Conservation (phyloP, 2,329 filamentous ascomycete species). For the Pseudogymnoascus sp. region DNA sequence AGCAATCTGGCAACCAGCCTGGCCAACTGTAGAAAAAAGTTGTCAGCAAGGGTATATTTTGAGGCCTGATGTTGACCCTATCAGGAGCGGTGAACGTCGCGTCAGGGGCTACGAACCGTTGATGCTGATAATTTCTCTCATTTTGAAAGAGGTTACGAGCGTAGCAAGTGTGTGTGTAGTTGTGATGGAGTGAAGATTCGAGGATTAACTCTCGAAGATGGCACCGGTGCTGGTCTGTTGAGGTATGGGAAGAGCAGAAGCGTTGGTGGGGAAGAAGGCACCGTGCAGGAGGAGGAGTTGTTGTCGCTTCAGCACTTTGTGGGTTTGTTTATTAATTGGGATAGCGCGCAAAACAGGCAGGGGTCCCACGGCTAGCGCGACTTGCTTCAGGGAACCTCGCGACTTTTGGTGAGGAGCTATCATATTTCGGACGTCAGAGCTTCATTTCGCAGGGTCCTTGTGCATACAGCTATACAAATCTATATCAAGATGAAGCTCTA, state of each 20-base stretch:
- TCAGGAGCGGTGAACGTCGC: slow-evolving; percentile 31
- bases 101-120: slow-evolving; percentile 62
- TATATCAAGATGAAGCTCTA: slow-evolving; percentile 12
- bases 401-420: slow-evolving; percentile 3
- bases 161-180: slow-evolving; percentile 8
- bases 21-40: slow-evolving; percentile 64
- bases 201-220: slow-evolving; percentile 8
- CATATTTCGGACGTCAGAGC: not conserved
- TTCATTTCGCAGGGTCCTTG: not conserved
- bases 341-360: slow-evolving; percentile 8
- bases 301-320: slow-evolving; percentile 10
- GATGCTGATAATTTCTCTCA: slow-evolving; percentile 99
- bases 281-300: slow-evolving; percentile 8
- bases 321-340: slow-evolving; percentile 12
- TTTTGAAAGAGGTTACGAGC: slow-evolving; percentile 44
- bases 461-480: not conserved
- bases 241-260: slow-evolving; percentile 15
- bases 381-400: slow-evolving; percentile 1
- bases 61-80: slow-evolving; percentile 27
- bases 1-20: slow-evolving; percentile 99
- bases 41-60: slow-evolving; percentile 28
- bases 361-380: slow-evolving; percentile 2
- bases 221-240: slow-evolving; percentile 15
- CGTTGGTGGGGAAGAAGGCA: slow-evolving; percentile 20
- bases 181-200: slow-evolving; percentile 19